Evolutionary conservation across 83 land plant genomes (phyloP).

Genomic region (Isoetes engelmannii): DNA sequence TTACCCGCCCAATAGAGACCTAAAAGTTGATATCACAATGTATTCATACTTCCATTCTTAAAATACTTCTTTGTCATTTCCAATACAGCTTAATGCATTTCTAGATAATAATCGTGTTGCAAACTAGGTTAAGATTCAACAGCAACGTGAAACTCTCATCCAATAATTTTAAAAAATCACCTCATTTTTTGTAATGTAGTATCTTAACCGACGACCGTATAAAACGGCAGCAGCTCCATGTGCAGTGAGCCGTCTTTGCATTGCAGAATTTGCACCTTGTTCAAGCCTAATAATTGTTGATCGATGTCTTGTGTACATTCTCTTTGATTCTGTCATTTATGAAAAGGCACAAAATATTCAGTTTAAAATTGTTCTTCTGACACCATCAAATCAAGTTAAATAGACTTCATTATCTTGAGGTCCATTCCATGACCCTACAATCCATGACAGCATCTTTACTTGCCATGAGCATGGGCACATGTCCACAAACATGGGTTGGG

Average conservation of each 20-base stretch:
- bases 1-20: conserved; percentile 79
- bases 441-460: no score
- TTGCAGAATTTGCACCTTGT: conserved; percentile 23
- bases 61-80: no score
- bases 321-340: conserved; percentile 21
- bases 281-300: conserved; percentile 26
- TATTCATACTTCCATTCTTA: no score
- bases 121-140: no score
- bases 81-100: no score
- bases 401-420: background rate
- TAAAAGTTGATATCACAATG: conserved; percentile 15
- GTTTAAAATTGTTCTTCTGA: background rate
- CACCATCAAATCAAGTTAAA: background rate
- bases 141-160: background rate
- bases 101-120: no score
- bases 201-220: conserved; percentile 24
- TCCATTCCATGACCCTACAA: no score
- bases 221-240: conserved; percentile 27
- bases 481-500: no score
- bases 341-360: no score
- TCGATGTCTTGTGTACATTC: conserved; percentile 25
- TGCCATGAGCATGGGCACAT: no score
- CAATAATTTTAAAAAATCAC: conserved; percentile 2
- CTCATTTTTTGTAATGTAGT: conserved; percentile 28
- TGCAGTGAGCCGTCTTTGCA: conserved; percentile 27